Conservation (phyloP, 495 filamentous ascomycete genomes). For the Annulohypoxylon maeteangense region DNA sequence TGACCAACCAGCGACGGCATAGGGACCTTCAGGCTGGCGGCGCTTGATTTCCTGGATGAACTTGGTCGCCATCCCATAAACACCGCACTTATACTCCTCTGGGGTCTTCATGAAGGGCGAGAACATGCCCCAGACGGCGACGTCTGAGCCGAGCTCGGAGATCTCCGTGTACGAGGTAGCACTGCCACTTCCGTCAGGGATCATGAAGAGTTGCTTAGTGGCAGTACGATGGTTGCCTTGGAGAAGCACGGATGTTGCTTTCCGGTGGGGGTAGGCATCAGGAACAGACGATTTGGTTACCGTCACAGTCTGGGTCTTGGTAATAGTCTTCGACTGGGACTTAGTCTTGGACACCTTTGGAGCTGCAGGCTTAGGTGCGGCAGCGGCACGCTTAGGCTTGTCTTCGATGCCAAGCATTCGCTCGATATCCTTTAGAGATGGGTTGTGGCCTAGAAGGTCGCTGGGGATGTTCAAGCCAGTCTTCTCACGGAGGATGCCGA, state of each 20-base stretch:
- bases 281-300: conserved; percentile 55
- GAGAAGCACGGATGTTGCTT: conserved; percentile 66
- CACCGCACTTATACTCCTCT: conserved; percentile 64
- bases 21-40: conserved; percentile 73
- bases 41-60: conserved; percentile 72
- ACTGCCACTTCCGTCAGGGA: conserved; percentile 82
- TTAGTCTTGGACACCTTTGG: conserved; percentile 57
- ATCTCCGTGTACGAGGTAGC: conserved; percentile 71
- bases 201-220: conserved; percentile 72
- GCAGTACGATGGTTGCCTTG: conserved; percentile 70
- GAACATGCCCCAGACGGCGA: conserved; percentile 72
- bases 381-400: conserved; percentile 49
- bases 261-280: conserved; percentile 76
- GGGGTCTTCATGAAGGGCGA: conserved; percentile 71
- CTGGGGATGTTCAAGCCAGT: conserved; percentile 58
- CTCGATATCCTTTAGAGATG: conserved; percentile 61
- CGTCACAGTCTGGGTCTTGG: conserved; percentile 54
- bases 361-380: conserved; percentile 41
- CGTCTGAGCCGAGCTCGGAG: conserved; percentile 57
- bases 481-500: conserved; percentile 68
- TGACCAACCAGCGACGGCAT: conserved; percentile 80
- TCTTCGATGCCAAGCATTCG: conserved; percentile 55
- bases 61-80: conserved; percentile 64
- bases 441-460: conserved; percentile 60
- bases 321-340: conserved; percentile 50